phyloP scores from a whole-genome alignment of 345 rosid genomes.

The Eucalyptus pauciflora region DNA sequence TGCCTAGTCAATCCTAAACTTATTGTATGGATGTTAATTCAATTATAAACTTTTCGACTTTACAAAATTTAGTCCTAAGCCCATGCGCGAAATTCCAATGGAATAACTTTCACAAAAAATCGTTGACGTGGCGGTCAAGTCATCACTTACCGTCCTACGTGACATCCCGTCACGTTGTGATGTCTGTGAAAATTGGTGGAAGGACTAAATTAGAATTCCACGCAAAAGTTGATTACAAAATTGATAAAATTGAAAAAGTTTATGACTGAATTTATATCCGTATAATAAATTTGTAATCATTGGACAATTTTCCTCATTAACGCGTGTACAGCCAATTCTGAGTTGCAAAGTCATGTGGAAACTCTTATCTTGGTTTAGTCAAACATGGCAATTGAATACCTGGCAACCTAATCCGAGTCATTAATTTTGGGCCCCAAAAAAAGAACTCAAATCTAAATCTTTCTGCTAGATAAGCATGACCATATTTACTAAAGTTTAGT shows the following conservation, averaged over 20 bases:
- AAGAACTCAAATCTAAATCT: neutral
- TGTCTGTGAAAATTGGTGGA: accelerated
- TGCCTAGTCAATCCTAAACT: neutral
- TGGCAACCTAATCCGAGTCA: neutral
- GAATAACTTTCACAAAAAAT: neutral
- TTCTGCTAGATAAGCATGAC: neutral
- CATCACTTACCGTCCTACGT: accelerated
- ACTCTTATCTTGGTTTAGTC: neutral
- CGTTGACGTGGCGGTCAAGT: accelerated
- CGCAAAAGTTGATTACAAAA: neutral
- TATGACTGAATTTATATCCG: accelerated
- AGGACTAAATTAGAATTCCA: neutral
- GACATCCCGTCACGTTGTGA: accelerated
- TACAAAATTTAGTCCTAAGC: neutral
- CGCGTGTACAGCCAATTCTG: neutral
- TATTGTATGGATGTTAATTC: accelerated
- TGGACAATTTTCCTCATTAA: neutral
- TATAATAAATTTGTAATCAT: neutral
- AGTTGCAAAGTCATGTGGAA: neutral
- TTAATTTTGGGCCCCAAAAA: neutral
- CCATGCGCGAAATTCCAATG: accelerated
- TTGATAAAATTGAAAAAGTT: accelerated
- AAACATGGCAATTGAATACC: neutral
- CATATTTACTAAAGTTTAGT: neutral
- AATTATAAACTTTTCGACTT: neutral